phyloP scores from a whole-genome alignment of 495 filamentous ascomycete species.

The Neurospora sp. region DNA sequence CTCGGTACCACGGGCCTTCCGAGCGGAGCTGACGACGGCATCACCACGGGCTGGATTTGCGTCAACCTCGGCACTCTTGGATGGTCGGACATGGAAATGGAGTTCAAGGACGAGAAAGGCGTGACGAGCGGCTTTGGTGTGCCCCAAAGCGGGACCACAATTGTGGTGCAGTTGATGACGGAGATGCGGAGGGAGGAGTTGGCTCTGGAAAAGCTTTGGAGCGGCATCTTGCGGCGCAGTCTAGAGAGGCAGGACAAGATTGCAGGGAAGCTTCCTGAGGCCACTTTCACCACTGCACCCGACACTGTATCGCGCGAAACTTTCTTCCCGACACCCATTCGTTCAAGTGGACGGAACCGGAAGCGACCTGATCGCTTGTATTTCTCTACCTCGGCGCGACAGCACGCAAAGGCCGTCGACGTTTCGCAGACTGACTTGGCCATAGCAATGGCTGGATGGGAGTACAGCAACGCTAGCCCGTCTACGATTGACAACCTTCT shows the following conservation, averaged over 20 bases:
- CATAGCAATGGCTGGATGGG: not conserved
- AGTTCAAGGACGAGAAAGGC: constrained; percentile 31
- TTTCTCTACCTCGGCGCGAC: constrained; percentile 19
- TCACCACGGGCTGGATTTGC: constrained; percentile 90
- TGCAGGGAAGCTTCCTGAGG: not conserved
- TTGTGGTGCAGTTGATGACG: constrained; percentile 88
- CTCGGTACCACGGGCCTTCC: constrained; percentile 42
- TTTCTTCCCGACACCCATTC: not conserved
- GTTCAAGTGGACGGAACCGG: not conserved
- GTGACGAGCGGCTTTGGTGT: constrained; percentile 69
- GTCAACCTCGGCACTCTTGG: constrained; percentile 73
- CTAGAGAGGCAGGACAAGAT: constrained; percentile 5
- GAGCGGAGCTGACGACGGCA: constrained; percentile 60
- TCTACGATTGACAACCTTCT: constrained; percentile 2
- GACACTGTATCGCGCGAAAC: not conserved
- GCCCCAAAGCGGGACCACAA: constrained; percentile 38
- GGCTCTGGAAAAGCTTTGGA: constrained; percentile 76
- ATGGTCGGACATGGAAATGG: constrained; percentile 30
- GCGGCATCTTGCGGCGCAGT: constrained; percentile 19
- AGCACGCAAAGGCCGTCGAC: not conserved
- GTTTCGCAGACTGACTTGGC: not conserved
- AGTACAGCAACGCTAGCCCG: constrained; percentile 22
- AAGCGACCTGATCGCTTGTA: not conserved
- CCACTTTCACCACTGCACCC: not conserved
- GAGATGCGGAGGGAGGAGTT: constrained; percentile 75